Evolutionary conservation across 176 grass and related monocot genomes (phyloP), one percentile per base, ranked within the genome.

Genomic region (Rhynchospora breviuscula): DNA sequence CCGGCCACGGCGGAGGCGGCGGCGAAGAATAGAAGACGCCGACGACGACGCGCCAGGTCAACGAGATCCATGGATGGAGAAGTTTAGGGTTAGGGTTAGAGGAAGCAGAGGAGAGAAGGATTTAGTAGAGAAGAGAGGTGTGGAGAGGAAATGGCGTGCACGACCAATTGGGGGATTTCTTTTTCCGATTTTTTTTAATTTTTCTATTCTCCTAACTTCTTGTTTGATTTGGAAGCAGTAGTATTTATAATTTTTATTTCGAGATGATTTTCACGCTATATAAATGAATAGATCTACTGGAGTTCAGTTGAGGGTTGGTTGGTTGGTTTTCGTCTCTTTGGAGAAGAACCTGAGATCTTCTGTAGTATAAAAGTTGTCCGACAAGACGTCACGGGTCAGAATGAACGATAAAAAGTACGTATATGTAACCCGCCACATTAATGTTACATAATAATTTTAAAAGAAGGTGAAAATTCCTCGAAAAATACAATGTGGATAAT

Each of bases 21-120:
- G 4, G 75, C 82, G 15, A 90, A 59, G 78, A 89, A 84, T 25
- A 95, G 63, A 79, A 87, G 72, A 33, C 93, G 89, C n/a, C 93
- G 85, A 7, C 88, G 96, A 4, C 89, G 89, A 48, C 63, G 83
- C 51, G 90, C 87, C 78, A 88, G 58, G 82, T 75, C 71, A 80
- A 82, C 45, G 25, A 97, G 85, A 23, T 71, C 56, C 85, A 84
- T 85, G 65, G 77, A 43, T 70, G 56, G 33, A 81, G 53, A 57
- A 67, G n/a, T n/a, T 54, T 76, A 57, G 23, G 12, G 83, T 35
- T 65, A 87, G 84, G 84, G 84, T 79, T 84, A 80, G 58, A 46
- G 7, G 63, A 63, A 63, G 3, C 15, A 63, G 40, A 81, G 35
- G 3, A 40, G 35, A 40, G 35, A 40, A 40, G 35, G 11, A 45